These are phyloP conservation scores for Puccinia triticina DNA, from an alignment of 1,284 basidiomycete genomes.

Conservation along the genomic window DNA sequence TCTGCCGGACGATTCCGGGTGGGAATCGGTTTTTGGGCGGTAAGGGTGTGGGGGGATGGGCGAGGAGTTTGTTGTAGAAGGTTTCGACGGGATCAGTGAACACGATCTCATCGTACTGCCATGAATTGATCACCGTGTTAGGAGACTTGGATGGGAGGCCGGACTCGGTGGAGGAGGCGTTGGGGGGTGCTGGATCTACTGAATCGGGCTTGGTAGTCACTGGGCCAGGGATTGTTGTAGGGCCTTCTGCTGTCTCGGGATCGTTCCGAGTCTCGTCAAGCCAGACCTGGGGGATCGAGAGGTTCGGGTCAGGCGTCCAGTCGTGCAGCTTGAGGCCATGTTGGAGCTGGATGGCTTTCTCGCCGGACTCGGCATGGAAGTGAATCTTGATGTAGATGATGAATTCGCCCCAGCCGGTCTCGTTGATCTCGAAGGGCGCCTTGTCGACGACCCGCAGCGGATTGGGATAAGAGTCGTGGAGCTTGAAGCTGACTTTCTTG, in stretches of 20 bases:
- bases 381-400: constrained; percentile 91
- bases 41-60: constrained; percentile 80
- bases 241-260: background rate
- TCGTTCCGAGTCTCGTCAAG: constrained; percentile 58
- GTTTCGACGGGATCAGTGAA: constrained; percentile 90
- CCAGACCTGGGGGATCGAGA: constrained; percentile 61
- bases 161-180: constrained; percentile 43
- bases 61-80: constrained; percentile 80
- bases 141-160: constrained; percentile 53
- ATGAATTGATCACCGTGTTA: constrained; percentile 75
- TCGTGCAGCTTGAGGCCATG: constrained; percentile 97
- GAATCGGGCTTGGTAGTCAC: constrained; percentile 47
- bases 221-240: constrained; percentile 39
- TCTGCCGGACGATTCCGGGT: constrained; percentile 56
- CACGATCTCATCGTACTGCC: constrained; percentile 99
- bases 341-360: constrained; percentile 82
- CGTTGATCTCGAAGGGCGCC: constrained; percentile 89
- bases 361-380: constrained; percentile 86
- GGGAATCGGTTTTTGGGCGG: constrained; percentile 67
- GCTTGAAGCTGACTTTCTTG: constrained; percentile 93
- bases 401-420: constrained; percentile 99
- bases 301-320: constrained; percentile 66
- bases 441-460: constrained; percentile 87
- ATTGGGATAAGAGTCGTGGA: constrained; percentile 94
- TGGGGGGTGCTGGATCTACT: constrained; percentile 24